Conservation (phyloP, 805 yeast genomes). For the Yarrowia hollandica region DNA sequence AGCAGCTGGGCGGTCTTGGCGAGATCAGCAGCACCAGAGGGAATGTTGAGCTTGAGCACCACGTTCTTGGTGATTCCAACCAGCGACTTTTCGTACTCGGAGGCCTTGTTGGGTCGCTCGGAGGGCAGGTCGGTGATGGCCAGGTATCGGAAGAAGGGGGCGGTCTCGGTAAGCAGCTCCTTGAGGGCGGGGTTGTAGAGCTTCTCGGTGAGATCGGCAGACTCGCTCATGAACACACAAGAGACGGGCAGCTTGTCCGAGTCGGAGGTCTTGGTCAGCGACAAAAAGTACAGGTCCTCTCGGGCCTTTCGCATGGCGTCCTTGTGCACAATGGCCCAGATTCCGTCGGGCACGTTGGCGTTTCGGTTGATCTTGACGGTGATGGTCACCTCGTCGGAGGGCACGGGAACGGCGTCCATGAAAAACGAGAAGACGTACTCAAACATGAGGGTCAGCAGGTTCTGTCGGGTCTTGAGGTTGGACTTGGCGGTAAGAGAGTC, state of each 20-base stretch:
- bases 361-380: slow-evolving; percentile 60
- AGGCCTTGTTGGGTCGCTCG: slow-evolving; percentile 63
- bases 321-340: slow-evolving; percentile 84
- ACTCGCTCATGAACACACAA: slow-evolving; percentile 87
- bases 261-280: slow-evolving; percentile 74
- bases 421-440: slow-evolving; percentile 63
- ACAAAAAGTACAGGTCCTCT: slow-evolving; percentile 73
- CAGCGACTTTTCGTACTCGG: slow-evolving; percentile 52
- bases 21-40: slow-evolving; percentile 52
- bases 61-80: slow-evolving; percentile 36
- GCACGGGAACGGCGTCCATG: slow-evolving; percentile 47
- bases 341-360: slow-evolving; percentile 62
- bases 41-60: slow-evolving; percentile 57
- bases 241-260: slow-evolving; percentile 73
- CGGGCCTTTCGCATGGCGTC: slow-evolving; percentile 75
- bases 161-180: slow-evolving; percentile 49
- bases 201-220: slow-evolving; percentile 72
- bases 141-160: slow-evolving; percentile 58
- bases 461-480: slow-evolving; percentile 76
- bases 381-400: slow-evolving; percentile 59
- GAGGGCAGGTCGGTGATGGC: slow-evolving; percentile 82
- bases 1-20: slow-evolving; percentile 53
- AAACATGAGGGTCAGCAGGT: slow-evolving; percentile 62
- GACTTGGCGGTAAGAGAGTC: slow-evolving; percentile 61
- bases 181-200: slow-evolving; percentile 52